A percentile compares a stretch with the other conserved stretches of the same genome.
phyloP scores from a whole-genome alignment of 2,329 filamentous ascomycete genomes.

The Fusarium staphyleae region DNA sequence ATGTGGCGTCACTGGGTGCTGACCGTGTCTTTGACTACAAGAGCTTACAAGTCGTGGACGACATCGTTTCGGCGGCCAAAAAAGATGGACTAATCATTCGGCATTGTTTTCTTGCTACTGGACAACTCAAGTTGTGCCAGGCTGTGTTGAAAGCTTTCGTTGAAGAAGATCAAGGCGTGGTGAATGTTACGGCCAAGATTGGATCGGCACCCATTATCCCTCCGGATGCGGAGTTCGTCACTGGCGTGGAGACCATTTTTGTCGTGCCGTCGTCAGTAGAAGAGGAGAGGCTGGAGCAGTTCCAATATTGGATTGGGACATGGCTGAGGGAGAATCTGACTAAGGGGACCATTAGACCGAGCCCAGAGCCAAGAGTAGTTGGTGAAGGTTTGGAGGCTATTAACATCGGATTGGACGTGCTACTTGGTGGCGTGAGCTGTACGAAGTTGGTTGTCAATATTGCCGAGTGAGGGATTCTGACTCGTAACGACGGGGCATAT shows the following conservation, averaged over 20 bases:
- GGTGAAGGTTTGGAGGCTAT: constrained; percentile 48
- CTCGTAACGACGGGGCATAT: background rate
- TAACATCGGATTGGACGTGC: constrained; percentile 48
- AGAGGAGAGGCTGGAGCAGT: constrained; percentile 47
- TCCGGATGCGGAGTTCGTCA: constrained; percentile 37
- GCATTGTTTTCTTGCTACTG: constrained; percentile 52
- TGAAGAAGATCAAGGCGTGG: background rate
- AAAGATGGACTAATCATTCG: constrained; percentile 48
- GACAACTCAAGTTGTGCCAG: constrained; percentile 47
- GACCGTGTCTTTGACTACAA: constrained; percentile 54
- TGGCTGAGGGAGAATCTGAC: constrained; percentile 46
- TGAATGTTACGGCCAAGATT: constrained; percentile 40
- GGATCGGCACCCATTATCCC: constrained; percentile 49
- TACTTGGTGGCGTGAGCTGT: constrained; percentile 51
- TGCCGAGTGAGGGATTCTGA: constrained; percentile 35
- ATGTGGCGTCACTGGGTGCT: constrained; percentile 47
- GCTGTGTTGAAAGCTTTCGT: constrained; percentile 48
- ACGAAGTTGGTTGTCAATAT: constrained; percentile 53
- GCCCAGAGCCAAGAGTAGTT: constrained; percentile 48
- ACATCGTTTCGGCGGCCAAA: constrained; percentile 47
- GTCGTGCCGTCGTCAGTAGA: constrained; percentile 47
- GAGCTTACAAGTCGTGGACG: constrained; percentile 37
- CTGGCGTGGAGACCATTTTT: constrained; percentile 50
- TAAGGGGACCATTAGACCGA: constrained; percentile 46
- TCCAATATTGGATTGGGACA: constrained; percentile 50